Evolutionary conservation across 2,329 filamentous ascomycete genomes (phyloP).

Genomic region (Botryotinia narcissicola): DNA sequence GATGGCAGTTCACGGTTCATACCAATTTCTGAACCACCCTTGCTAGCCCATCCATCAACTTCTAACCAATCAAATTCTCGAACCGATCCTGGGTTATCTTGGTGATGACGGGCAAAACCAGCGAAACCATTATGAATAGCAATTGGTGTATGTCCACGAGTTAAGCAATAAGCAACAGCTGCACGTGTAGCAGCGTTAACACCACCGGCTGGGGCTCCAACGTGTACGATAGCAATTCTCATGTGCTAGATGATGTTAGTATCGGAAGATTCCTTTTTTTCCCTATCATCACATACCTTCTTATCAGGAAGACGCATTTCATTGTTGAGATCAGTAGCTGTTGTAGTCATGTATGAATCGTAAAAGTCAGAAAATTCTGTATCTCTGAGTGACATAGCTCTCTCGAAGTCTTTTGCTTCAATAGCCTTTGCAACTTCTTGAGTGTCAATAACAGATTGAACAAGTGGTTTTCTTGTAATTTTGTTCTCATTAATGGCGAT

Average conservation of each 20-base stretch:
- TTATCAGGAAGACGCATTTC: conserved; percentile 64
- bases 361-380: conserved; percentile 94
- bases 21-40: conserved; percentile 95
- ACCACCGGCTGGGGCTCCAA: conserved; percentile 92
- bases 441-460: conserved; percentile 84
- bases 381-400: conserved; percentile 84
- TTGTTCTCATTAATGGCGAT: conserved; percentile 98
- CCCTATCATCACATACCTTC: conserved; percentile 54
- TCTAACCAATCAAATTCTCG: conserved; percentile 89
- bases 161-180: conserved; percentile 87
- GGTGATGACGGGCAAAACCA: conserved; percentile 86
- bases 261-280: neutral
- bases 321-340: conserved; percentile 70
- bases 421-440: conserved; percentile 82
- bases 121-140: conserved; percentile 97
- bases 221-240: conserved; percentile 93
- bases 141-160: conserved; percentile 86
- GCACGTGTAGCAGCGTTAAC: conserved; percentile 97
- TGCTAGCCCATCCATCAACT: conserved; percentile 91
- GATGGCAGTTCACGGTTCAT: conserved; percentile 91
- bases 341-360: conserved; percentile 86
- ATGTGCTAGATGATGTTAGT: conserved; percentile 61
- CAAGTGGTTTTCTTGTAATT: conserved; percentile 83
- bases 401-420: conserved; percentile 78
- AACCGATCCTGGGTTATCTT: conserved; percentile 79